Conservation (phyloP, 2,329 filamentous ascomycete species). For the Claviceps citrina region DNA sequence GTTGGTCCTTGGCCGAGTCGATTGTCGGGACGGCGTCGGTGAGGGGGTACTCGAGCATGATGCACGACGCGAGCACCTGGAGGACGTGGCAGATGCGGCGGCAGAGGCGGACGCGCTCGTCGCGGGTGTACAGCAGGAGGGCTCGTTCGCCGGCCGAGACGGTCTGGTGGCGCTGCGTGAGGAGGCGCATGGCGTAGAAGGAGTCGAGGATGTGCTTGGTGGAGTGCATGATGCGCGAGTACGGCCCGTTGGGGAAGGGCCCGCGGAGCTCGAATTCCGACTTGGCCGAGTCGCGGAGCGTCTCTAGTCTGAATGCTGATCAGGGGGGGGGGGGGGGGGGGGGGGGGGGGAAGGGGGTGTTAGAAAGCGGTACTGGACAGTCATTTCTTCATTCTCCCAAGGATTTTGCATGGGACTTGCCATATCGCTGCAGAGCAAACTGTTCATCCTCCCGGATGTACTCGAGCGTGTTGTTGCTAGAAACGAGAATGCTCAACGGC, state of each 20-base stretch:
- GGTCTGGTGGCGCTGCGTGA: constrained; percentile 65
- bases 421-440: constrained; percentile 68
- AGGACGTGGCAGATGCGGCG: constrained; percentile 80
- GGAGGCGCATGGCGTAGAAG: constrained; percentile 91
- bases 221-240: constrained; percentile 58
- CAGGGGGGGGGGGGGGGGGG: too few species aligned
- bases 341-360: background rate
- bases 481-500: constrained; percentile 59
- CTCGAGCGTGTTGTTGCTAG: constrained; percentile 39
- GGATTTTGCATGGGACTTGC: too few species aligned
- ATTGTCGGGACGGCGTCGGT: constrained; percentile 79
- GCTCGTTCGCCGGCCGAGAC: constrained; percentile 68
- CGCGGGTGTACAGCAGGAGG: constrained; percentile 61
- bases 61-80: constrained; percentile 73
- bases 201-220: constrained; percentile 79
- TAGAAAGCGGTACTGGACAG: too few species aligned
- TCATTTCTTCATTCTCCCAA: too few species aligned
- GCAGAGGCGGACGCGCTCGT: constrained; percentile 68
- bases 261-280: constrained; percentile 80
- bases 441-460: constrained; percentile 88
- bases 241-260: constrained; percentile 64
- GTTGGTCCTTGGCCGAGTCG: constrained; percentile 60
- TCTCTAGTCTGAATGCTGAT: constrained; percentile 37
- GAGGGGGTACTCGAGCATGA: constrained; percentile 89
- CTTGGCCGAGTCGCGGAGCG: constrained; percentile 54